Percentiles rank a stretch among this genome's conserved stretches.
Conservation (phyloP, 768 basidiomycete species). For the Tephrocybe rancida region DNA sequence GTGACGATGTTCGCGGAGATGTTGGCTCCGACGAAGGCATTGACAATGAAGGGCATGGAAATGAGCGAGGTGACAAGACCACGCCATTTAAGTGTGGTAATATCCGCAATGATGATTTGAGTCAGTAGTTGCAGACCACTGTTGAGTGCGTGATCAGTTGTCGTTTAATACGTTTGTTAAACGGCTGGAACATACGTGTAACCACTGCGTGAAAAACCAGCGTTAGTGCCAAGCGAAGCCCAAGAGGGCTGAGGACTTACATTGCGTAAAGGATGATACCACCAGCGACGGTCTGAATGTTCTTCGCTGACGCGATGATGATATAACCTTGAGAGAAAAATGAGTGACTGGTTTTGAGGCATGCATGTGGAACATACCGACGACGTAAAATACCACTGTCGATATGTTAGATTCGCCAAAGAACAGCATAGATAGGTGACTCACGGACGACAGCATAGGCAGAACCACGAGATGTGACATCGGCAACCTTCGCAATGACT, state of each 20-base stretch:
- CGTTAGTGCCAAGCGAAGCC: background rate
- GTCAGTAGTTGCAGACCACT: constrained; percentile 66
- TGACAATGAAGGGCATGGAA: constrained; percentile 58
- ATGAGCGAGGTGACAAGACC: constrained; percentile 41
- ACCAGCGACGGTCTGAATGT: constrained; percentile 45
- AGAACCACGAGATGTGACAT: constrained; percentile 66
- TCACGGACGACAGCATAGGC: constrained; percentile 61
- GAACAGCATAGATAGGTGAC: constrained; percentile 22
- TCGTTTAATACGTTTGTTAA: constrained; percentile 14
- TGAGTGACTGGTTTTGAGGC: background rate
- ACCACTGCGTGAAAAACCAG: constrained; percentile 40
- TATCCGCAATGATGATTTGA: constrained; percentile 65
- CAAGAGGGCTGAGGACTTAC: constrained; percentile 29
- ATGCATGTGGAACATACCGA: constrained; percentile 40
- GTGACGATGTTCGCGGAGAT: constrained; percentile 48
- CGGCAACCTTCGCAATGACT: constrained; percentile 72
- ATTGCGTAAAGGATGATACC: constrained; percentile 62
- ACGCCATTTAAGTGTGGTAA: constrained; percentile 59
- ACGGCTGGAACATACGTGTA: constrained; percentile 48
- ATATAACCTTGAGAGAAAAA: constrained; percentile 42
- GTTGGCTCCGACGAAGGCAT: constrained; percentile 67
- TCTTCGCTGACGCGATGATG: constrained; percentile 53
- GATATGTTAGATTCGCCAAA: background rate
- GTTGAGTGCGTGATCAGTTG: constrained; percentile 3
- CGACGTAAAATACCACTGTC: constrained; percentile 58